Evolutionary conservation across 2,329 filamentous ascomycete genomes (phyloP).

Genomic region (Penicillium sp.): DNA sequence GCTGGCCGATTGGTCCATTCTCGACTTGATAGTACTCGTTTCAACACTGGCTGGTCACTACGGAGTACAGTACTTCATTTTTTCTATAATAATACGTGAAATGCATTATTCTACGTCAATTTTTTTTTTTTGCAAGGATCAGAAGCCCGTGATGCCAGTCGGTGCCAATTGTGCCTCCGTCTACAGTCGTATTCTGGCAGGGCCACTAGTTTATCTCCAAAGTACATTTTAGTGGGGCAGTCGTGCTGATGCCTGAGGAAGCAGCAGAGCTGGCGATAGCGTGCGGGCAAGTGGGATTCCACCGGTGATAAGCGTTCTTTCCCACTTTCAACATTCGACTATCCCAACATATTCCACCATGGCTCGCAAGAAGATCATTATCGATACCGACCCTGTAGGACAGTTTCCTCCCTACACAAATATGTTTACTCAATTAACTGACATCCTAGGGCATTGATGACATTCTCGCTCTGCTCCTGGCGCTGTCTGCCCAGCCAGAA

Average conservation of each 20-base stretch:
- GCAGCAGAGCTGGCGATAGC: slow-evolving; percentile 1
- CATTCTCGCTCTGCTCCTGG: slow-evolving; percentile 82
- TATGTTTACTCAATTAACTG: neutral
- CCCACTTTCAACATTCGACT: slow-evolving; percentile 3
- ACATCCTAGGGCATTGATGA: slow-evolving; percentile 75
- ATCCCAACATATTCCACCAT: slow-evolving; percentile 46
- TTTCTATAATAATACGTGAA: neutral
- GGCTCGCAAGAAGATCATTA: slow-evolving; percentile 79
- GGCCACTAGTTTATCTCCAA: neutral
- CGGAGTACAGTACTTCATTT: no score
- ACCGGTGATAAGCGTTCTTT: slow-evolving; percentile 3
- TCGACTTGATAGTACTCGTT: neutral
- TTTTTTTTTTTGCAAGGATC: neutral
- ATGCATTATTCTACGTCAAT: neutral
- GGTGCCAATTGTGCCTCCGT: neutral
- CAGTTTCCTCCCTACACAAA: neutral
- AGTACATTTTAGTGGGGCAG: neutral
- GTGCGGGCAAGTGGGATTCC: neutral
- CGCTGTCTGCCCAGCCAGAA: slow-evolving; percentile 77
- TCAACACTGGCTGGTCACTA: neutral
- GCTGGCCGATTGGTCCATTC: neutral
- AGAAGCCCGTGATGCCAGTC: neutral
- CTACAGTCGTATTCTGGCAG: no score
- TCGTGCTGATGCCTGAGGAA: slow-evolving; percentile 14
- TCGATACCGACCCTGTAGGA: slow-evolving; percentile 89